Base-by-base conservation (phyloP, 2,329 filamentous ascomycete genomes). In the Macrophomina pseudophaseolina region DNA sequence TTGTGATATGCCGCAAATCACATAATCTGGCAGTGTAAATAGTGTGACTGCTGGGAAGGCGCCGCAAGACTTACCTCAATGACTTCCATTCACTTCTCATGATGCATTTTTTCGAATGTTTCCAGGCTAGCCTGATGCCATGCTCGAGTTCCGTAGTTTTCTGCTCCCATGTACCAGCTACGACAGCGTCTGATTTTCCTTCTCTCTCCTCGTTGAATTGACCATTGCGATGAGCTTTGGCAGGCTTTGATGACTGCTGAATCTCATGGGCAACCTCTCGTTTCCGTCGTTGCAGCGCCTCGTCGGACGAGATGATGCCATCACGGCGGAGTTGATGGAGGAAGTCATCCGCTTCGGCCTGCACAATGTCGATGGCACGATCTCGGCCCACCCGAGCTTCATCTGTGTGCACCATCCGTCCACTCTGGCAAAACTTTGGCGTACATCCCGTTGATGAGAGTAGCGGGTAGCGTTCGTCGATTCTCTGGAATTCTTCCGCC, bases 31-130 rank as follows among this genome's bases (percentile, higher is more conserved):
- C 5, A 12, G 30, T 5, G 18, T 67, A 35, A 48, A 30, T 3
- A 23, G 4, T 18, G 3, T 16, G 16, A 30, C 18, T 18, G 7
- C 16, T 23, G 23, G 30, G 7, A 54, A 18, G 42, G 5, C n/a
- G 40, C 3, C 5, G 33, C 5, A 35, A 44, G 3, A 9, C 32
- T 35, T 33, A 48, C 51, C 38, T 18, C 42, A 56, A 23, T 62
- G 44, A 70, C 67, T 62, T 74, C 70, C 28, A 70, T 71, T 54
- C 52, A 23, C 52, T 54, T 32, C 73, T 66, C 72, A 74, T 74
- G 66, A 74, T 74, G 60, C 73, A 74, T 58, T 70, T 72, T 23
- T 72, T 67, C 9, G 73, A 67, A 53, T 74, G 71, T 32, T 70
- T 71, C 73, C 73, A 74, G 46, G 73, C 70, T 65, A 69, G 30